These are phyloP conservation scores for Coccomyxa sp. DNA, from an alignment of 139 green algal species.

Conservation along the genomic window DNA sequence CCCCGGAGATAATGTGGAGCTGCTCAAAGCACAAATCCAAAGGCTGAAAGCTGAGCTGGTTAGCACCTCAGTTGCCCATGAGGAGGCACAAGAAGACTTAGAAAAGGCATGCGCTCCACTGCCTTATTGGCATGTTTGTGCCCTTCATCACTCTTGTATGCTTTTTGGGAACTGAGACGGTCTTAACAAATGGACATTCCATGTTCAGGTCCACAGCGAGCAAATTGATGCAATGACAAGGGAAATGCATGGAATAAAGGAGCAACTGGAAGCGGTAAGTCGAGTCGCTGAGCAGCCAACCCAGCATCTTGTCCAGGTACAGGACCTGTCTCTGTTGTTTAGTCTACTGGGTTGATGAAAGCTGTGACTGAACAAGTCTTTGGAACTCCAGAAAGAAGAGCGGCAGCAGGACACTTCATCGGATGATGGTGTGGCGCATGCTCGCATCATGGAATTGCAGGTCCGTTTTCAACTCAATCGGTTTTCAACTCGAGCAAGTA, in stretches of 20 bases:
- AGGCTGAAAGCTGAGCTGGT: conserved; percentile 8
- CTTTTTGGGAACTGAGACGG: background rate
- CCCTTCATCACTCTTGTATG: background rate
- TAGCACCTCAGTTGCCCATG: background rate
- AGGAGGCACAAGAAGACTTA: conserved; percentile 3
- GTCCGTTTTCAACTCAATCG: background rate
- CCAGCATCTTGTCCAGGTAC: too few species aligned
- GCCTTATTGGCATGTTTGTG: background rate
- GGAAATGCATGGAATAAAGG: background rate
- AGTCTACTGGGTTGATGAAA: background rate
- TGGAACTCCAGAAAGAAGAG: background rate
- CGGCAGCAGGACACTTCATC: background rate
- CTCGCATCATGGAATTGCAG: conserved; percentile 3
- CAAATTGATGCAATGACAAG: background rate
- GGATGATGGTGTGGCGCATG: background rate
- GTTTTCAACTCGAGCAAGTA: background rate
- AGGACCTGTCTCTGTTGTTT: background rate
- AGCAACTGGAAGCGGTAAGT: background rate
- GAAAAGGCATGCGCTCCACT: background rate
- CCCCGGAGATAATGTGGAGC: background rate
- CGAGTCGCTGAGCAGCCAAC: background rate
- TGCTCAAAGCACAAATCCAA: conserved; percentile 5
- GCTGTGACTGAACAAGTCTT: background rate
- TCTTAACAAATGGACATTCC: background rate
- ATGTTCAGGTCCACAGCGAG: background rate